Evolutionary conservation across 495 filamentous ascomycete genomes (phyloP).

Genomic region (Penicillium ucsense): DNA sequence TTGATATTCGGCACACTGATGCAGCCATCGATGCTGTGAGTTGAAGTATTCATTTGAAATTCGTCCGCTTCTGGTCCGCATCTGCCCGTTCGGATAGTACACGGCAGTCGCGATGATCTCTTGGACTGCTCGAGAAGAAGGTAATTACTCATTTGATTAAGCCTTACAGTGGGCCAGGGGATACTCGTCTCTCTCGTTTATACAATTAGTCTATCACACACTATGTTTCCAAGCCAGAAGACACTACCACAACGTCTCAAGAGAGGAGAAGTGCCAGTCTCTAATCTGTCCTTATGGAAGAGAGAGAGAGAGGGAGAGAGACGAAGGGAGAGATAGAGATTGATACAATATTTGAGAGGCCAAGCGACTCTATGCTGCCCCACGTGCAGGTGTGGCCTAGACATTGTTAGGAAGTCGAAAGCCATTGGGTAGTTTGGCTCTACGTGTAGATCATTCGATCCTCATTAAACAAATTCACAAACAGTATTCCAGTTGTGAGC

Average conservation of each 20-base stretch:
- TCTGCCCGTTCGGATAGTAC: not conserved
- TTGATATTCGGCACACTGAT: conserved; percentile 3
- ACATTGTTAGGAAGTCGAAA: not conserved
- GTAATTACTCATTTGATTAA: not conserved
- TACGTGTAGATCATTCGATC: not conserved
- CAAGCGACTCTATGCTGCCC: not conserved
- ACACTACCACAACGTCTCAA: not conserved
- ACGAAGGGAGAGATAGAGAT: not conserved
- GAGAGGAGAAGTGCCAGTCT: not conserved
- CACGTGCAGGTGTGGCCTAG: not conserved
- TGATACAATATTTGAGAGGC: not conserved
- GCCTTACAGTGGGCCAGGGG: not conserved
- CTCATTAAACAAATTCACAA: not conserved
- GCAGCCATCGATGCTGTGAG: not conserved
- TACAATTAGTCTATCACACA: not conserved
- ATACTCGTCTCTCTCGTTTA: not conserved
- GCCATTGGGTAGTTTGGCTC: not conserved
- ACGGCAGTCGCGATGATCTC: not conserved
- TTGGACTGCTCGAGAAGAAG: not conserved
- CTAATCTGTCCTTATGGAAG: not conserved
- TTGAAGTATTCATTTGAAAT: not conserved
- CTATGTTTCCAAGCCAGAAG: not conserved
- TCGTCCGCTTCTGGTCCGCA: not conserved
- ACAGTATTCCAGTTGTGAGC: not conserved
- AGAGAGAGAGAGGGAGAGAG: not conserved